These are phyloP conservation scores for Yamadazyma pseudoaaseri DNA, from an alignment of 1,139 yeast genomes.

Conservation along the genomic window DNA sequence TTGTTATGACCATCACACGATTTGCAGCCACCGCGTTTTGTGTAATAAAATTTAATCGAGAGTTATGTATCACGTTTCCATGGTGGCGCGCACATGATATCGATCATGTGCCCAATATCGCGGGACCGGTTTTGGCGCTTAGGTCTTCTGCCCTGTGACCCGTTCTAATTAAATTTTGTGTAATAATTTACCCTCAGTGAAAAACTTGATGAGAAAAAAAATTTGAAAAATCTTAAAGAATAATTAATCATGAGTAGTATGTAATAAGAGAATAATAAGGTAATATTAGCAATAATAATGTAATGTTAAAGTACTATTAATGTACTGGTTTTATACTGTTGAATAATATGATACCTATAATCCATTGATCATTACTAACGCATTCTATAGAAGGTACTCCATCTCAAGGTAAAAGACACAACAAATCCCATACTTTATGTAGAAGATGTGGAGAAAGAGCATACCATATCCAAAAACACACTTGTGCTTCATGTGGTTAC, in stretches of 20 bases:
- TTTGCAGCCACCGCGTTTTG: background rate
- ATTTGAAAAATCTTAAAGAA: slow-evolving; percentile 12
- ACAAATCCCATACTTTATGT: slow-evolving; percentile 99
- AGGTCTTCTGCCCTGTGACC: slow-evolving; percentile 1
- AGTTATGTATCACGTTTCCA: too few relatives aligned
- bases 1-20: too few relatives aligned
- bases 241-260: slow-evolving; percentile 59
- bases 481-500: slow-evolving; percentile 99
- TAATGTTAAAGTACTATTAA: too few relatives aligned
- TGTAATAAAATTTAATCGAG: too few relatives aligned
- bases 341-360: too few relatives aligned
- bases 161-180: slow-evolving; percentile 6
- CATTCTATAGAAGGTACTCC: slow-evolving; percentile 91
- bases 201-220: slow-evolving; percentile 8
- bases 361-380: slow-evolving; percentile 16
- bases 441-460: slow-evolving; percentile 99
- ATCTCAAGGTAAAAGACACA: slow-evolving; percentile 99
- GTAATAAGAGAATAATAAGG: slow-evolving; percentile 38
- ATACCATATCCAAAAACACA: slow-evolving; percentile 98
- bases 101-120: background rate
- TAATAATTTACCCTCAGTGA: slow-evolving; percentile 8
- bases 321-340: too few relatives aligned
- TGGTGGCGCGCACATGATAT: background rate
- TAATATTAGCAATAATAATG: too few relatives aligned
- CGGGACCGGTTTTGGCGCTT: background rate